phyloP scores from a whole-genome alignment of 495 filamentous ascomycete species.

The Thermothielavioides terrestris region DNA sequence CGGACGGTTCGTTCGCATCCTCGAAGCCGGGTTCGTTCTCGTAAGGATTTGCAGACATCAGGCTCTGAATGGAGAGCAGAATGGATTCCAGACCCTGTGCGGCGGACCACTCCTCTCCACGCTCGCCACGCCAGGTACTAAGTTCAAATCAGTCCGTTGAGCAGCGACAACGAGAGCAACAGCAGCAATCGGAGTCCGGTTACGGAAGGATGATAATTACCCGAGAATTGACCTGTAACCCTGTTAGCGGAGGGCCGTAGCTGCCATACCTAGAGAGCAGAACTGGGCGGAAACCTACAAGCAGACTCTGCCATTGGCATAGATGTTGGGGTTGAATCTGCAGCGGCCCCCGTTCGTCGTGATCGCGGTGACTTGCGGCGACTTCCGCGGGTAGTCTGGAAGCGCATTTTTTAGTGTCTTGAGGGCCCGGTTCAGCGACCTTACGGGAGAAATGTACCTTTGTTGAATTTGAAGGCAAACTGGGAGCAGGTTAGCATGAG shows the following conservation, averaged over 20 bases:
- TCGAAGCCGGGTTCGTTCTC: slow-evolving; percentile 96
- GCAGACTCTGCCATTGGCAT: slow-evolving; percentile 83
- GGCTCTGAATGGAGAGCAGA: slow-evolving; percentile 87
- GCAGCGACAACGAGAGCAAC: no score
- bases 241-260: slow-evolving; percentile 11
- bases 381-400: slow-evolving; percentile 77
- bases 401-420: not conserved
- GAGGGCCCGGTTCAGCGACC: not conserved
- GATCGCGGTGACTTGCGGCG: slow-evolving; percentile 62
- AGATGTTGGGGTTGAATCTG: slow-evolving; percentile 97
- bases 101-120: slow-evolving; percentile 89
- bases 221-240: slow-evolving; percentile 76
- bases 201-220: slow-evolving; percentile 39
- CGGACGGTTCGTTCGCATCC: slow-evolving; percentile 52
- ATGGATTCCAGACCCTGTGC: slow-evolving; percentile 94
- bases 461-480: slow-evolving; percentile 60
- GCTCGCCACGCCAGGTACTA: slow-evolving; percentile 88
- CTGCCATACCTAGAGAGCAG: not conserved
- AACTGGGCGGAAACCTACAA: slow-evolving; percentile 46
- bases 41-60: slow-evolving; percentile 91
- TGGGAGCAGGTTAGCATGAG: slow-evolving; percentile 32
- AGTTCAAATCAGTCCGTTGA: slow-evolving; percentile 20
- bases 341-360: slow-evolving; percentile 83
- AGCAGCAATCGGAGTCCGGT: no score
- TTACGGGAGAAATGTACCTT: slow-evolving; percentile 37